Percentiles rank a stretch among this genome's conserved stretches.
Conservation (phyloP, 805 yeast species). For the Nakazawaea peltata region DNA sequence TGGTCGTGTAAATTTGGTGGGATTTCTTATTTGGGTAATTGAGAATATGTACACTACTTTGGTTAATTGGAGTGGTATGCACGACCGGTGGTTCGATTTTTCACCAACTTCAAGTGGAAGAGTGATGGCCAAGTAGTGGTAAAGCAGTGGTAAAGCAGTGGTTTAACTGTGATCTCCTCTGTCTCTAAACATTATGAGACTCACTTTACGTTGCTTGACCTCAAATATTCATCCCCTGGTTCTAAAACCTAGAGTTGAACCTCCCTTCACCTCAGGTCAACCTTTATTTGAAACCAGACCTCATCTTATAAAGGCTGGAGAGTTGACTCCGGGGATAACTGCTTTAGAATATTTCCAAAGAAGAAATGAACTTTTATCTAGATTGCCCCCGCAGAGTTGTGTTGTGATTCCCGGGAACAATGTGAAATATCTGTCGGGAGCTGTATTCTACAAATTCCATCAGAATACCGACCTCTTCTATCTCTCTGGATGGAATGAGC, state of each 20-base stretch:
- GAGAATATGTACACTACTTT: no score
- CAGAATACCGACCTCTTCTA: constrained; percentile 87
- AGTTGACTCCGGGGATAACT: constrained; percentile 81
- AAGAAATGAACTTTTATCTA: constrained; percentile 47
- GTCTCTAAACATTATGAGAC: no score
- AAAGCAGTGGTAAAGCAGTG: no score
- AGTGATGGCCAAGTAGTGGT: no score
- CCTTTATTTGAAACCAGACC: constrained; percentile 85
- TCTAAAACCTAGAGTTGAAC: not conserved
- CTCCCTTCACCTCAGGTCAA: constrained; percentile 60
- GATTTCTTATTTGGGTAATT: no score
- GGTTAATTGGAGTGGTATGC: no score
- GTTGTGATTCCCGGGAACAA: constrained; percentile 71
- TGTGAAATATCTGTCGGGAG: constrained; percentile 76
- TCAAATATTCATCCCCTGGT: constrained; percentile 2
- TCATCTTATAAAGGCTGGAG: constrained; percentile 62
- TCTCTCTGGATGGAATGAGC: constrained; percentile 89
- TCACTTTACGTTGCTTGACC: no score
- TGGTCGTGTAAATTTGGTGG: no score
- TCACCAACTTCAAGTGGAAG: no score
- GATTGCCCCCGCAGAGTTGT: constrained; percentile 53
- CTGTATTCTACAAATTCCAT: constrained; percentile 87
- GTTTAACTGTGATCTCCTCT: no score
- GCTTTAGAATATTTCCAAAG: constrained; percentile 77
- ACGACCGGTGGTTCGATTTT: no score